These are phyloP conservation scores for Penicillium argentinense DNA, from an alignment of 495 filamentous ascomycete species.

Conservation along the genomic window DNA sequence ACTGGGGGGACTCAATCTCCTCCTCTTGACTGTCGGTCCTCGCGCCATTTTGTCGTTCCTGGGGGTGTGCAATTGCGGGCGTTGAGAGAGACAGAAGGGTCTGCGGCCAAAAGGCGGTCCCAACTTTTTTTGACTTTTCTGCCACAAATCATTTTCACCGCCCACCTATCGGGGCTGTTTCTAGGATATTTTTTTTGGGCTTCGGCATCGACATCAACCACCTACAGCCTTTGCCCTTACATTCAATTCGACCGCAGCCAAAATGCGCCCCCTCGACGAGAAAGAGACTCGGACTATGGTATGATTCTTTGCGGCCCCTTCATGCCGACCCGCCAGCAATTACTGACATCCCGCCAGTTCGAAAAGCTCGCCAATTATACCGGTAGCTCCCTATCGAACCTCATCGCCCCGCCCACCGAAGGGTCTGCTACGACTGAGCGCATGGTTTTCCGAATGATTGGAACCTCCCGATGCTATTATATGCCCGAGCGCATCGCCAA, in stretches of 20 bases:
- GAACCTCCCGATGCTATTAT: conserved; percentile 81
- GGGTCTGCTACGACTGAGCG: conserved; percentile 60
- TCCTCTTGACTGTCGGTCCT: conserved; percentile 51
- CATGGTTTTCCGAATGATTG: conserved; percentile 85
- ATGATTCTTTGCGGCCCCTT: too few species aligned
- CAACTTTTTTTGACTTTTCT: conserved; percentile 15
- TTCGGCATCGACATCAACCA: conserved; percentile 2
- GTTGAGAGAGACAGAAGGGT: conserved; percentile 28
- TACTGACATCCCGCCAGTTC: too few species aligned
- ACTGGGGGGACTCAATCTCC: conserved; percentile 53
- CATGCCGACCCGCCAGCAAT: too few species aligned
- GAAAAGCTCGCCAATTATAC: conserved; percentile 83
- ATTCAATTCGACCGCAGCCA: conserved; percentile 15
- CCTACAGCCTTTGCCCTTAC: not conserved
- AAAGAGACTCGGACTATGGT: conserved; percentile 46
- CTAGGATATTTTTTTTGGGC: conserved; percentile 3
- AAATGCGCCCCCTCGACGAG: conserved; percentile 71
- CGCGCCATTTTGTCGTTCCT: conserved; percentile 42
- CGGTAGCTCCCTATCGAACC: conserved; percentile 71
- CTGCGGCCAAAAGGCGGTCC: conserved; percentile 21
- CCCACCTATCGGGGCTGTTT: conserved; percentile 2
- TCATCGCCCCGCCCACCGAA: conserved; percentile 72
- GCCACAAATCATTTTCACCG: conserved; percentile 10
- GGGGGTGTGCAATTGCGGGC: conserved; percentile 2
- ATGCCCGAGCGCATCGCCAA: conserved; percentile 84